phyloP scores from a whole-genome alignment of 1,284 basidiomycete species.

The Ceratobasidium sp. region DNA sequence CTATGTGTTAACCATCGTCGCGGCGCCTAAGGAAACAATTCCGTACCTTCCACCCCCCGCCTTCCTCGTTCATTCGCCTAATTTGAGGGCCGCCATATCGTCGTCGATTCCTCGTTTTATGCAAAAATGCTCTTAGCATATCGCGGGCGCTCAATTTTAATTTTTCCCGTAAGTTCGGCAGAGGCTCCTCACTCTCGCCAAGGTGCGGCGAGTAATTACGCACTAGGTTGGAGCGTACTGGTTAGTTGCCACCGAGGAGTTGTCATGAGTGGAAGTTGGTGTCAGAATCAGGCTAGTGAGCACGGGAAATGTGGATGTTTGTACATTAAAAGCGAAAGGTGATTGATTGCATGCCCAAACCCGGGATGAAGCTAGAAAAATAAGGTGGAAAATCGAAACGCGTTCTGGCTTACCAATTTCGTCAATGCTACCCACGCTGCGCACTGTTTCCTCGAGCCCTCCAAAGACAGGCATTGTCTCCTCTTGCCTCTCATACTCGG shows the following conservation, averaged over 20 bases:
- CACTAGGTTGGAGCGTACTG: slow-evolving; percentile 68
- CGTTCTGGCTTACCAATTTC: slow-evolving; percentile 71
- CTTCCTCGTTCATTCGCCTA: slow-evolving; percentile 36
- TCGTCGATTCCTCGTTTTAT: slow-evolving; percentile 53
- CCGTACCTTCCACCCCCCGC: slow-evolving; percentile 34
- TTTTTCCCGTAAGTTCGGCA: slow-evolving; percentile 67
- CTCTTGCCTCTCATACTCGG: slow-evolving; percentile 42
- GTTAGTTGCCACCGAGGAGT: slow-evolving; percentile 44
- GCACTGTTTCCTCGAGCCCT: slow-evolving; percentile 72
- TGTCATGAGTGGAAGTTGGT: slow-evolving; percentile 44
- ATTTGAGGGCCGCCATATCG: slow-evolving; percentile 39
- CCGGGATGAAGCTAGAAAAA: not conserved
- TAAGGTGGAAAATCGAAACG: slow-evolving; percentile 41
- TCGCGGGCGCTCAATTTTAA: slow-evolving; percentile 65
- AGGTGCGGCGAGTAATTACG: slow-evolving; percentile 87
- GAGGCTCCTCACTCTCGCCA: slow-evolving; percentile 68
- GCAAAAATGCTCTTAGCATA: slow-evolving; percentile 71
- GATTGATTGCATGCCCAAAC: not conserved
- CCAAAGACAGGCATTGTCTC: slow-evolving; percentile 65
- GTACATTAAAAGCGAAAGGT: not conserved
- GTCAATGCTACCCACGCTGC: slow-evolving; percentile 65
- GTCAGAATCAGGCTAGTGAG: slow-evolving; percentile 38
- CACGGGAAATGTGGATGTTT: slow-evolving; percentile 6
- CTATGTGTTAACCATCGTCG: slow-evolving; percentile 24
- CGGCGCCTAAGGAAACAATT: slow-evolving; percentile 15